These are phyloP conservation scores for Gryganskiella cystojenkinii DNA, from an alignment of 192 early-diverging fungal species.

Conservation along the genomic window DNA sequence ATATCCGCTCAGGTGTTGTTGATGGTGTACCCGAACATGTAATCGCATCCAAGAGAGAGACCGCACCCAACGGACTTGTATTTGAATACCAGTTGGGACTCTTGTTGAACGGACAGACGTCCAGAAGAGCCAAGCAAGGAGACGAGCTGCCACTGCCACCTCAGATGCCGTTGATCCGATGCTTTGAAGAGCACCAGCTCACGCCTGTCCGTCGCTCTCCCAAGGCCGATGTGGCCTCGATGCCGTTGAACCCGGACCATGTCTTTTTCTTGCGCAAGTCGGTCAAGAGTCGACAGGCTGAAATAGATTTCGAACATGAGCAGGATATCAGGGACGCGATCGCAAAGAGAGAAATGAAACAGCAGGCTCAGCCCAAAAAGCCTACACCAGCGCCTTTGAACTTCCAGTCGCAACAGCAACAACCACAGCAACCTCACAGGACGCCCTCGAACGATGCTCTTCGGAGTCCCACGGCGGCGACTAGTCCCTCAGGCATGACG, in stretches of 20 bases:
- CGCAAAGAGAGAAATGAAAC: too few relatives aligned
- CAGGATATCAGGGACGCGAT: neutral
- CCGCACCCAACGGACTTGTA: conserved; percentile 29
- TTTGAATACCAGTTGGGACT: conserved; percentile 41
- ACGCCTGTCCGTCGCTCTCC: conserved; percentile 39
- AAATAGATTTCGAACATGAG: conserved; percentile 9
- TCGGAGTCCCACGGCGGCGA: conserved; percentile 17
- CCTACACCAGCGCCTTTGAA: neutral
- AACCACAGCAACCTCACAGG: neutral
- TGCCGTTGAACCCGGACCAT: conserved; percentile 36
- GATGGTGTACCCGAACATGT: conserved; percentile 51
- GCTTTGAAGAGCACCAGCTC: conserved; percentile 45
- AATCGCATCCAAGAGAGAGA: conserved; percentile 16
- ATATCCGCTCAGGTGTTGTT: conserved; percentile 55
- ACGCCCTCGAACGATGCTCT: conserved; percentile 2
- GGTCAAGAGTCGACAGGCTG: conserved; percentile 26
- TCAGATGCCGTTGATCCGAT: conserved; percentile 20
- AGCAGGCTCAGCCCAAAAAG: too few relatives aligned
- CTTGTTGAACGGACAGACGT: conserved; percentile 20
- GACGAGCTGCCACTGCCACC: conserved; percentile 36
- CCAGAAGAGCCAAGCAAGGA: conserved; percentile 19
- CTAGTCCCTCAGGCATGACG: conserved; percentile 18
- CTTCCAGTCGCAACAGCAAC: conserved; percentile 4
- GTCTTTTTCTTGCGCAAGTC: conserved; percentile 37
- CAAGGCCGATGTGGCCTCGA: conserved; percentile 46